Evolutionary conservation across 371 early-diverging fungal species (phyloP).

Genomic region (Syncephalis fuscata): DNA sequence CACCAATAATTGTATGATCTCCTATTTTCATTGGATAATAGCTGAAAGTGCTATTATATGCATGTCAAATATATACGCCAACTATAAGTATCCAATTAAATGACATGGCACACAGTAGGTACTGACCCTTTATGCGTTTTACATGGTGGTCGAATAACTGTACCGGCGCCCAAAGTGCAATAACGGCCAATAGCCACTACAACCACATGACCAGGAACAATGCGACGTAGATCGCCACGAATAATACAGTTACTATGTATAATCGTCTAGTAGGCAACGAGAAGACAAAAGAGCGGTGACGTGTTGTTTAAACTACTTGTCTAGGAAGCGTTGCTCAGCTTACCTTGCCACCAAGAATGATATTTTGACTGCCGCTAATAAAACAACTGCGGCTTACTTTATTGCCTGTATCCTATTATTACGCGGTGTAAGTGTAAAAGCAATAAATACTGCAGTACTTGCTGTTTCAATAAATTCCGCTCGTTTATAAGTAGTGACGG

Average conservation of each 20-base stretch:
- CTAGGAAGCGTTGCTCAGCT: neutral
- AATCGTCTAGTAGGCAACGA: slow-evolving; percentile 82
- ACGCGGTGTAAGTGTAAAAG: neutral
- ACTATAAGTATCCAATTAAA: too few relatives aligned
- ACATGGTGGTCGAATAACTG: slow-evolving; percentile 84
- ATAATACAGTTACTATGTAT: slow-evolving; percentile 81
- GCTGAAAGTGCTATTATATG: slow-evolving; percentile 38
- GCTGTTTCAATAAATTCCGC: slow-evolving; percentile 78
- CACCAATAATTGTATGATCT: slow-evolving; percentile 81
- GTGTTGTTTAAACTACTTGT: too few relatives aligned
- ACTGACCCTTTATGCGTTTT: slow-evolving; percentile 83
- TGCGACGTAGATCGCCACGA: slow-evolving; percentile 81
- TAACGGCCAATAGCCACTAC: slow-evolving; percentile 83
- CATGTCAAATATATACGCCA: too few relatives aligned
- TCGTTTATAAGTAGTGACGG: slow-evolving; percentile 38
- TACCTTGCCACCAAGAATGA: slow-evolving; percentile 87
- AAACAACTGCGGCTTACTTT: slow-evolving; percentile 80
- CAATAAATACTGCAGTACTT: slow-evolving; percentile 5
- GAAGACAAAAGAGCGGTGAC: too few relatives aligned
- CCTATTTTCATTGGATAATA: slow-evolving; percentile 95
- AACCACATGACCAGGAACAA: slow-evolving; percentile 71
- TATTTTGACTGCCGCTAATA: slow-evolving; percentile 88
- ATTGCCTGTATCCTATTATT: slow-evolving; percentile 76
- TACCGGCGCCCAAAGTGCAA: slow-evolving; percentile 56
- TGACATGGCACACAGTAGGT: neutral